Percentiles rank a stretch among this genome's conserved stretches.
Conservation (phyloP, 164 flowering plant genomes). For the Chloranthus sessilifolius region DNA sequence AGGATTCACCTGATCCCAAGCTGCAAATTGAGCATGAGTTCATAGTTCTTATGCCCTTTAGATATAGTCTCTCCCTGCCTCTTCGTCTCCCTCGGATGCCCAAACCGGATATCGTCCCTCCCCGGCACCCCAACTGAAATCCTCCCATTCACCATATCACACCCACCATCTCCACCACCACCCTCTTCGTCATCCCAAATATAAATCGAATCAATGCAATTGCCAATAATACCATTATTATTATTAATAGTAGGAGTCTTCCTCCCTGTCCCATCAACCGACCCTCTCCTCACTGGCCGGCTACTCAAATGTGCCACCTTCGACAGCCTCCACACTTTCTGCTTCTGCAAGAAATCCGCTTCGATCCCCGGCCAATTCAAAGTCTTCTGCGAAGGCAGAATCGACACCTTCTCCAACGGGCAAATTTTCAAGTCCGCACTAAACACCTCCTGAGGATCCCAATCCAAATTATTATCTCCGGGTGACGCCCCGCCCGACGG, state of each 20-base stretch:
- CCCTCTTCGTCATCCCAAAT: slow-evolving; percentile 41
- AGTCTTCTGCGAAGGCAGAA: slow-evolving; percentile 72
- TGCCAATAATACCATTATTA: slow-evolving; percentile 21
- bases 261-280: slow-evolving; percentile 54
- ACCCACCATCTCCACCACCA: slow-evolving; percentile 12
- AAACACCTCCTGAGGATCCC: slow-evolving; percentile 72
- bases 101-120: slow-evolving; percentile 18
- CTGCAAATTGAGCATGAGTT: slow-evolving; percentile 40
- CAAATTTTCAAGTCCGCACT: slow-evolving; percentile 40
- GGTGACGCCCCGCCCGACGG: slow-evolving; percentile 30
- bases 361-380: slow-evolving; percentile 23
- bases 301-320: slow-evolving; percentile 17
- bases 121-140: slow-evolving; percentile 39
- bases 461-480: slow-evolving; percentile 29
- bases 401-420: slow-evolving; percentile 53
- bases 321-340: slow-evolving; percentile 42
- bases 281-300: slow-evolving; percentile 44
- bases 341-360: slow-evolving; percentile 24
- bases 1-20: slow-evolving; percentile 30
- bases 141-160: slow-evolving; percentile 19
- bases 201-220: slow-evolving; percentile 30
- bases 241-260: no score
- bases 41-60: slow-evolving; percentile 39
- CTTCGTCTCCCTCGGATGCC: slow-evolving; percentile 35
- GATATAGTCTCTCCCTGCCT: slow-evolving; percentile 57